Base-by-base conservation (phyloP, 257 asterid species). In the Thymus mandschuricus region DNA sequence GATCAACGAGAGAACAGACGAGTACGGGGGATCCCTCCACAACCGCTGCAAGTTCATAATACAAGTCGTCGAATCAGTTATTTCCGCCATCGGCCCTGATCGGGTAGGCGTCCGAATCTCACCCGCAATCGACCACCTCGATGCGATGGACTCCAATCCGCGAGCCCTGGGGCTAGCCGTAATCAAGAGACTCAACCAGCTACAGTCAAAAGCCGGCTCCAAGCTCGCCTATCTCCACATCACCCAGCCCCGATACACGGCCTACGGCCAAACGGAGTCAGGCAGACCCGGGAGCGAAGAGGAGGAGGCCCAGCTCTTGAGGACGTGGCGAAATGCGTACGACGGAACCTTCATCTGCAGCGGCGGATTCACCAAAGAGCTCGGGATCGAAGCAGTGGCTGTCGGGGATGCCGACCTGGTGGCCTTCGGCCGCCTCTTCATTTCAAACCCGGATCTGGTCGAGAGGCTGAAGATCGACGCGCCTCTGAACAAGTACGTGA, bases 41-140 rank as follows among this genome's bases (percentile, higher is more conserved):
- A 94, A 91, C 65, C 96, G 98, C 41, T 87, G 96, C 86, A 89
- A 61, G 70, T 88, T 94, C 81, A 64, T 92, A 3, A 69, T 80
- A 15, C 86, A 87, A 61, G 84, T 94, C 10, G 93, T 91, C 43
- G 55, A 81, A 64, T 81, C 96, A 1, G 90, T 88, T 2, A 89
- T 69, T 33, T 48, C 87, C n/a, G 97, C 97, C 27, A 71, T 94
- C 10, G 97, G 97, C 0, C 81, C 93, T 10, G 91, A 83, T 27
- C 84, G 88, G 12, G 90, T 94, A 1, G 96, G 92, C 2, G 87
- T 94, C 62, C 80, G 99, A 72, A 83, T 91, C 27, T 94, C 99
- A 8, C 99, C 99, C 1, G 99, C 97, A 58, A 94, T 94, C 27
- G 97, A 94, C 54, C 97, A 91, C 70, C 89, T 91, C 15, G 99